Percentiles rank a stretch among this genome's conserved stretches.
These are phyloP conservation scores for Apiotrichum sp. DNA, from an alignment of 1,284 basidiomycete species.

Conservation along the genomic window DNA sequence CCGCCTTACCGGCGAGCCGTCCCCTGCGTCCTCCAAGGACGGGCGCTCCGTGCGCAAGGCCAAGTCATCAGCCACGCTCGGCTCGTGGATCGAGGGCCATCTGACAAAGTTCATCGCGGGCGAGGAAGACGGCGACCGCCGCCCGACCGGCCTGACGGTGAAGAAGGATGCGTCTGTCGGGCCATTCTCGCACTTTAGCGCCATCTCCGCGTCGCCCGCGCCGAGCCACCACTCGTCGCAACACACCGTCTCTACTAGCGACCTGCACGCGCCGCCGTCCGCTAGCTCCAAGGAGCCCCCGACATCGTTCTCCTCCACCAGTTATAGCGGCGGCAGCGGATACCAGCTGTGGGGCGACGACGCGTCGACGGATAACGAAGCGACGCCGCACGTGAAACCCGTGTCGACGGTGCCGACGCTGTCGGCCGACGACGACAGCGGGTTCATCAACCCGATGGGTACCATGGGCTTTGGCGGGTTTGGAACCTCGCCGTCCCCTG, in stretches of 20 bases:
- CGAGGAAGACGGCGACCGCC: slow-evolving; percentile 56
- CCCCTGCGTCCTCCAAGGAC: slow-evolving; percentile 69
- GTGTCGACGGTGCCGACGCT: slow-evolving; percentile 7
- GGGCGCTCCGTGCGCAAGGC: slow-evolving; percentile 50
- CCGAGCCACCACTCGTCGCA: slow-evolving; percentile 55
- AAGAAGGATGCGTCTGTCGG: slow-evolving; percentile 51
- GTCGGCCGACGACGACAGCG: slow-evolving; percentile 49
- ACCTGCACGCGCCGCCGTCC: slow-evolving; percentile 7
- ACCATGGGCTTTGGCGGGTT: slow-evolving; percentile 4
- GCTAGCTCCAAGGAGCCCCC: background rate
- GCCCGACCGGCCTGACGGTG: slow-evolving; percentile 13
- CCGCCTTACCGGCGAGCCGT: slow-evolving; percentile 68
- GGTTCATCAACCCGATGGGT: slow-evolving; percentile 50
- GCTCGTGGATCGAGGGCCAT: slow-evolving; percentile 88
- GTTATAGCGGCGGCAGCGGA: background rate
- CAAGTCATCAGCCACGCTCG: slow-evolving; percentile 86
- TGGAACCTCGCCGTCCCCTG: background rate
- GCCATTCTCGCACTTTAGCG: slow-evolving; percentile 89
- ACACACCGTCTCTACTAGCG: slow-evolving; percentile 4
- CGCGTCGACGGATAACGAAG: background rate
- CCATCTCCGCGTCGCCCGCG: slow-evolving; percentile 68
- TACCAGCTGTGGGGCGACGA: slow-evolving; percentile 14
- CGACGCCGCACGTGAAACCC: slow-evolving; percentile 2
- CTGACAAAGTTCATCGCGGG: slow-evolving; percentile 96
- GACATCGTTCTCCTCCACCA: background rate